Conservation (phyloP, 257 asterid species). For the Gynochthodes officinalis region DNA sequence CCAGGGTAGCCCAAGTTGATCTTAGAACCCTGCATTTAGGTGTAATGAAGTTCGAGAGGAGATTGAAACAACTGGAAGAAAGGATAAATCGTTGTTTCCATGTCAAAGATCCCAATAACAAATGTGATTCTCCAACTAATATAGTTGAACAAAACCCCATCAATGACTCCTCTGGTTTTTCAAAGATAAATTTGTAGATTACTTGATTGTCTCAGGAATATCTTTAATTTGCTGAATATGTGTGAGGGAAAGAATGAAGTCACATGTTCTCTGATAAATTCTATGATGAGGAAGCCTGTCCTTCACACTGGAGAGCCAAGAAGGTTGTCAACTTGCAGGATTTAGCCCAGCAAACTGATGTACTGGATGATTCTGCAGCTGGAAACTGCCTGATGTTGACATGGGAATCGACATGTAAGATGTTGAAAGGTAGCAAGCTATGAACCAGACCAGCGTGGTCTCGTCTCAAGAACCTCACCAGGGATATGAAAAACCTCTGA, state of each 20-base stretch:
- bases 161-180: not conserved
- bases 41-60: slow-evolving; percentile 65
- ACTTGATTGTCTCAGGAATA: not conserved
- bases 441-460: not conserved
- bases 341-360: too few species aligned
- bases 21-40: slow-evolving; percentile 62
- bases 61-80: slow-evolving; percentile 53
- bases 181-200: not conserved
- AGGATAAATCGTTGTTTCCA: slow-evolving; percentile 41
- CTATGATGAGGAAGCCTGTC: not conserved
- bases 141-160: slow-evolving; percentile 6
- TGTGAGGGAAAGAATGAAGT: not conserved
- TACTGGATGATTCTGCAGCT: not conserved
- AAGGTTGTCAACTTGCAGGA: not conserved
- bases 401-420: not conserved
- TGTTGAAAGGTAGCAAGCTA: not conserved
- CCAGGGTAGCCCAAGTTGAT: slow-evolving; percentile 67
- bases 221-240: not conserved
- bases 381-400: not conserved
- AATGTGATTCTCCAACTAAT: slow-evolving; percentile 30
- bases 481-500: not conserved
- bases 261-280: not conserved
- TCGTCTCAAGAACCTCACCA: not conserved
- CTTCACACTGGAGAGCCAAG: not conserved
- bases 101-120: slow-evolving; percentile 19